These are phyloP conservation scores for Aureobasidium sp. DNA, from an alignment of 2,329 filamentous ascomycete genomes.

Conservation along the genomic window DNA sequence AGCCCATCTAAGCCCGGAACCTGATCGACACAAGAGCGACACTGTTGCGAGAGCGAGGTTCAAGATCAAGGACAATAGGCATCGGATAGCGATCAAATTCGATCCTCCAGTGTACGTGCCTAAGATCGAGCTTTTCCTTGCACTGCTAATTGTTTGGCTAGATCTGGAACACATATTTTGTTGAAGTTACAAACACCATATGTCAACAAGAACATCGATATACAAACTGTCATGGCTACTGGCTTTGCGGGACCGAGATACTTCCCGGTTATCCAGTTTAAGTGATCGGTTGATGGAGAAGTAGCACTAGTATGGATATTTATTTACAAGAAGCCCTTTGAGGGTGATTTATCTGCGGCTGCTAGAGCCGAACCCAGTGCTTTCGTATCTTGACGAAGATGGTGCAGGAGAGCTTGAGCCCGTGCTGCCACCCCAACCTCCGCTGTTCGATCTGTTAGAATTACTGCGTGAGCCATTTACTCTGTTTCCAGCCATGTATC, in stretches of 20 bases:
- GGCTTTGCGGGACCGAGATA: slow-evolving; percentile 78
- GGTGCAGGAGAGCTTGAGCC: slow-evolving; percentile 15
- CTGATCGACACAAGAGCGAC: not conserved
- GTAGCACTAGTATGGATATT: not conserved
- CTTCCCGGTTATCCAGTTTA: slow-evolving; percentile 10
- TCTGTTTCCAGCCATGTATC: slow-evolving; percentile 50
- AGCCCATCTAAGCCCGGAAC: not conserved
- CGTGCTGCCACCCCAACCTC: slow-evolving; percentile 15
- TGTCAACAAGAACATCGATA: slow-evolving; percentile 72
- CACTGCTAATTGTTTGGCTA: slow-evolving; percentile 19
- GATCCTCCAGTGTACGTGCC: slow-evolving; percentile 59
- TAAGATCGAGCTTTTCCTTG: not conserved
- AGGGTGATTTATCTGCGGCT: slow-evolving; percentile 18
- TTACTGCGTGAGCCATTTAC: slow-evolving; percentile 17
- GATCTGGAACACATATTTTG: slow-evolving; percentile 71
- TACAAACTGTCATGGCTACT: slow-evolving; percentile 74
- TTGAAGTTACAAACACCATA: slow-evolving; percentile 84
- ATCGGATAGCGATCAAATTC: slow-evolving; percentile 79
- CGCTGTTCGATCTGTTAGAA: slow-evolving; percentile 20
- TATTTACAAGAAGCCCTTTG: not conserved
- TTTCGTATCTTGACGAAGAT: slow-evolving; percentile 24
- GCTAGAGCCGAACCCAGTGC: slow-evolving; percentile 27
- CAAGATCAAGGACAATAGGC: slow-evolving; percentile 72
- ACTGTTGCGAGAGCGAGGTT: slow-evolving; percentile 59
- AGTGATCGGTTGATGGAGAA: not conserved